Evolutionary conservation across 148 eudicot species (phyloP).

Genomic region (Polygonum maritimum): DNA sequence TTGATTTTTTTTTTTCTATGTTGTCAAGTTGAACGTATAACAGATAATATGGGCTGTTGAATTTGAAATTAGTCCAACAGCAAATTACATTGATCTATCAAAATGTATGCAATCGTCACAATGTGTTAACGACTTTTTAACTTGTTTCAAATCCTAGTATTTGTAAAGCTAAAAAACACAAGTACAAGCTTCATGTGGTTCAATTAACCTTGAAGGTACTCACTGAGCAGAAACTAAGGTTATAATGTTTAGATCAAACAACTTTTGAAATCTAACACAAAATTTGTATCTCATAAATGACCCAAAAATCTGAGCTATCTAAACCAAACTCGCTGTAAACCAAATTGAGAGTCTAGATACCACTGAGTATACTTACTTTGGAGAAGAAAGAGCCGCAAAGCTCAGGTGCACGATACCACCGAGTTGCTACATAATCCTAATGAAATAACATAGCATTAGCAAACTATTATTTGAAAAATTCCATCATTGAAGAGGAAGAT

Average conservation of each 20-base stretch:
- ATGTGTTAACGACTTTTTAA: no score
- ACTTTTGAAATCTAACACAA: no score
- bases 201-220: no score
- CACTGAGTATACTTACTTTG: constrained; percentile 23
- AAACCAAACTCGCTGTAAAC: neutral
- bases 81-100: no score
- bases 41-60: no score
- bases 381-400: constrained; percentile 59
- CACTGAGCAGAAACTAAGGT: no score
- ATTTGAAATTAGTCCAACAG: no score
- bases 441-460: neutral
- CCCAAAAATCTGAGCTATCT: neutral
- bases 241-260: no score
- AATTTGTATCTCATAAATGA: neutral
- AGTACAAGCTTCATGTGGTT: no score
- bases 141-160: no score
- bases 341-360: neutral
- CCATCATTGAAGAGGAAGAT: neutral
- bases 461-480: neutral
- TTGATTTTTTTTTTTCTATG: neutral
- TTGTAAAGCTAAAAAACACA: no score
- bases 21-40: neutral
- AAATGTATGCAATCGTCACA: no score
- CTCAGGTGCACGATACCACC: constrained; percentile 64
- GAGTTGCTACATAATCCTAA: constrained; percentile 52